Evolutionary conservation across 345 rosid species (phyloP).

Genomic region (Salix dunnii): DNA sequence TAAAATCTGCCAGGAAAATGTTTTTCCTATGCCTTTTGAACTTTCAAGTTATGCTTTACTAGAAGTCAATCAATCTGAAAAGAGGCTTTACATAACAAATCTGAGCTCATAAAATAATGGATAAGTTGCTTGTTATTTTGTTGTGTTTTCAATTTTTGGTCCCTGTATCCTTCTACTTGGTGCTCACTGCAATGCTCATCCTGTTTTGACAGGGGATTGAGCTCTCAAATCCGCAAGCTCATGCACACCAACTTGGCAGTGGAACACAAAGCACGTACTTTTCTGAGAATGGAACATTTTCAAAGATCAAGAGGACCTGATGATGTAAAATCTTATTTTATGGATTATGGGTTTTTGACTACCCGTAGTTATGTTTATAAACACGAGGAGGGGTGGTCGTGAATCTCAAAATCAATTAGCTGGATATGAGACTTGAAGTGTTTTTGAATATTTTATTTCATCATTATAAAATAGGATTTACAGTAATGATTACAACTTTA

Average conservation of each 20-base stretch:
- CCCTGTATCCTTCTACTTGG: background rate
- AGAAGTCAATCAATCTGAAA: background rate
- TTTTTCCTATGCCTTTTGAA: background rate
- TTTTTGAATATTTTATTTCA: background rate
- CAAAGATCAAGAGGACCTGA: slow-evolving; percentile 77
- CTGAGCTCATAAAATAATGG: background rate
- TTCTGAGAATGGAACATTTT: slow-evolving; percentile 87
- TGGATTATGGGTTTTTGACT: background rate
- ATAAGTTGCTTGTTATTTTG: background rate
- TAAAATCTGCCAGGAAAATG: background rate
- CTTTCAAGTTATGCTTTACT: background rate
- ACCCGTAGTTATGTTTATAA: background rate
- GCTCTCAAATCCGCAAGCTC: slow-evolving; percentile 81
- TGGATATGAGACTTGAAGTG: background rate
- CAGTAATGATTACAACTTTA: background rate
- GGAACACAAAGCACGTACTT: slow-evolving; percentile 95
- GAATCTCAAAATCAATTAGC: background rate
- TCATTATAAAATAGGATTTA: background rate
- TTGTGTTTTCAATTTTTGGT: background rate
- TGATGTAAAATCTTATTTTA: background rate
- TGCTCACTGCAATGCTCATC: background rate
- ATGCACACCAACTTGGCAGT: slow-evolving; percentile 68
- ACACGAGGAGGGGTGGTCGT: background rate
- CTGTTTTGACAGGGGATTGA: slow-evolving; percentile 66
- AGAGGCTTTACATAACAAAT: background rate